Conservation (phyloP, 1,284 basidiomycete genomes). For the Ganoderma meredithae region DNA sequence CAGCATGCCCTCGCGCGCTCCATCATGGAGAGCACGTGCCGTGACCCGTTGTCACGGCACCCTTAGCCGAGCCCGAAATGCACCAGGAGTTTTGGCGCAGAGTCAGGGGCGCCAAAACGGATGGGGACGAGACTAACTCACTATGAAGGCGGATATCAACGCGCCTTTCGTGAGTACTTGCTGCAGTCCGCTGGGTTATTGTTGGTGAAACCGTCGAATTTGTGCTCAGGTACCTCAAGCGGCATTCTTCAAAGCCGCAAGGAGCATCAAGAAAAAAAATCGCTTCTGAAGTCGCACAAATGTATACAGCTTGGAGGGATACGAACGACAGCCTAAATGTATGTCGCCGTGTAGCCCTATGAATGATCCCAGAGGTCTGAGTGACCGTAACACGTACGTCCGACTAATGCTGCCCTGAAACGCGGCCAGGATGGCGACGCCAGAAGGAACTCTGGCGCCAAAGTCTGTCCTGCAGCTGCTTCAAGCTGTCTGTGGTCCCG, state of each 20-base stretch:
- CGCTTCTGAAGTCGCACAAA: conserved; percentile 80
- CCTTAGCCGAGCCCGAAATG: no score
- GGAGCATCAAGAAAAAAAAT: conserved; percentile 85
- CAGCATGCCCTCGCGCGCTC: no score
- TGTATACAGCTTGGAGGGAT: conserved; percentile 72
- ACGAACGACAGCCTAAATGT: conserved; percentile 42
- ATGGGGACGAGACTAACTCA: no score
- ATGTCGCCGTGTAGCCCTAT: not conserved
- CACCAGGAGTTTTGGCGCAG: no score
- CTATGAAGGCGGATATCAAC: conserved; percentile 65
- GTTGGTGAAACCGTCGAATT: not conserved
- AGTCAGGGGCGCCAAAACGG: no score
- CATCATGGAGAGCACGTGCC: no score
- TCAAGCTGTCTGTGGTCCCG: not conserved
- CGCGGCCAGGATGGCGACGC: not conserved
- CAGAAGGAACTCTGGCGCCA: not conserved
- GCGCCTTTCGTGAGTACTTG: conserved; percentile 69
- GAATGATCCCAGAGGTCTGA: not conserved
- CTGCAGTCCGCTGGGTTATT: not conserved
- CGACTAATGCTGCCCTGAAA: not conserved
- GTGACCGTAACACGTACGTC: not conserved
- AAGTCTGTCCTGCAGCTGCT: not conserved
- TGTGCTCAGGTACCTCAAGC: conserved; percentile 69
- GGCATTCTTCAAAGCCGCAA: conserved; percentile 82
- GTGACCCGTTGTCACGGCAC: no score